Percentiles rank a stretch among this genome's conserved stretches.
Evolutionary conservation across 2,329 filamentous ascomycete species (phyloP).

Genomic region (Beauveria rudraprayagi): DNA sequence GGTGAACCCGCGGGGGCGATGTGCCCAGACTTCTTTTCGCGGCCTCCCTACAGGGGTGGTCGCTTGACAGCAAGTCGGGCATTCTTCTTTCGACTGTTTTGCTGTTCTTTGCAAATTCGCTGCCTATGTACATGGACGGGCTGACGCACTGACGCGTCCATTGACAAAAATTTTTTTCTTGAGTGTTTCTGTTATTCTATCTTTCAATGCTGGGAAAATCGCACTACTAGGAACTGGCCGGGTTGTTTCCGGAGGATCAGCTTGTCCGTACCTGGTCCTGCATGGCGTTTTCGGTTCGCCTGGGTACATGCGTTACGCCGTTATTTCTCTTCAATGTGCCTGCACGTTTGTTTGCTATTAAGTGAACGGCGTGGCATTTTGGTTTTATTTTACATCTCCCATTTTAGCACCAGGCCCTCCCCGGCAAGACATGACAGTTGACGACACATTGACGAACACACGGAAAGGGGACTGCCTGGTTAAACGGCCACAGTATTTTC

Average conservation of each 20-base stretch:
- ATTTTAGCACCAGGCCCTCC: slow-evolving; percentile 5
- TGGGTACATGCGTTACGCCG: slow-evolving; percentile 20
- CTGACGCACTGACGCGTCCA: slow-evolving; percentile 1
- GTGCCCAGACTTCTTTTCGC: background rate
- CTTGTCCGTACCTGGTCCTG: slow-evolving; percentile 16
- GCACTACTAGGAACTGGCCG: slow-evolving; percentile 18
- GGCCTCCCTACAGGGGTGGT: background rate
- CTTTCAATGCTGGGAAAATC: slow-evolving; percentile 22
- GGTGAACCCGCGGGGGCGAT: background rate
- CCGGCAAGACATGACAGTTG: slow-evolving; percentile 6
- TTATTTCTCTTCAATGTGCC: slow-evolving; percentile 16
- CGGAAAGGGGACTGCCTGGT: slow-evolving; percentile 5
- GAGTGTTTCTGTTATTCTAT: slow-evolving; percentile 17
- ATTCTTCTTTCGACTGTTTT: slow-evolving; percentile 12
- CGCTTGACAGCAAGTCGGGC: background rate
- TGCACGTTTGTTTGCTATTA: background rate
- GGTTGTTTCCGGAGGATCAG: slow-evolving; percentile 15
- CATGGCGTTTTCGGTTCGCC: slow-evolving; percentile 23
- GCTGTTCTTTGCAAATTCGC: background rate
- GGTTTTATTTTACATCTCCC: slow-evolving; percentile 9
- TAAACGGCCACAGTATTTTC: slow-evolving; percentile 16
- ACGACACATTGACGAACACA: slow-evolving; percentile 11
- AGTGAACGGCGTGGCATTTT: background rate
- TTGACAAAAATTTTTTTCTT: slow-evolving; percentile 21
- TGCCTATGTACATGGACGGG: background rate